Evolutionary conservation across 2,329 filamentous ascomycete species (phyloP), one percentile per base, ranked within the genome.

Genomic region (Cytospora chrysosperma): DNA sequence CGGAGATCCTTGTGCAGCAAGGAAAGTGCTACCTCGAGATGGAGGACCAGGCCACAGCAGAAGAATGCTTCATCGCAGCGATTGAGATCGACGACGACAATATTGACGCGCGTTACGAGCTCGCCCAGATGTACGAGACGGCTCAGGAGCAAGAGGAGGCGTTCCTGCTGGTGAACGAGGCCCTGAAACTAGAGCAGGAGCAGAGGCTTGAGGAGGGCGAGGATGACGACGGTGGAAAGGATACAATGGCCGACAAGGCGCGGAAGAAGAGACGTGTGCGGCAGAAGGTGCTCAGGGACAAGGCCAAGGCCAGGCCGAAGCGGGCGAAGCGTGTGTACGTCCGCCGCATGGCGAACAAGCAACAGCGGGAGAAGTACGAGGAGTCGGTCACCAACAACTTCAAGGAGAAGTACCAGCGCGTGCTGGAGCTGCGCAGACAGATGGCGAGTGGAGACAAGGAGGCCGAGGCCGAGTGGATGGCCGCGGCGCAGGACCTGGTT

Each of bases 81-180:
- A 86, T 92, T 43, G 86, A 92, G 58, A 83, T 87, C 64, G 90
- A 96, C 67, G 79, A 87, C 52, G 81, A 86, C 49, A 88, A 89
- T 63, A 87, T 94, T 55, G 88, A 93, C 66, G 91, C 92, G 47
- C 88, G 92, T 47, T 86, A 91, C 32, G 86, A 92, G 69, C 81
- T 97, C 12, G 92, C 92, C 15, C 93, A 90, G 70, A 86, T 97
- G 74, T 97, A 96, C 71, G 92, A 96, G 73, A 86, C 83, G 67
- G 84, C 84, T 52, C 88, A 88, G 67, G 86, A 89, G 76, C 87
- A 85, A 26, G 89, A 93, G 70, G 87, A 92, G 70, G 93, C 93
- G 1, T 85, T 93, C 64, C 87, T 90, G 64, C 85, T 93, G 57
- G 86, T 91, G 56, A 89, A 89, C 37, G 89, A 96, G 72, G 88